Evolutionary conservation across 1,284 basidiomycete species (phyloP).

Genomic region (Austroboletus novae-zelandiae): DNA sequence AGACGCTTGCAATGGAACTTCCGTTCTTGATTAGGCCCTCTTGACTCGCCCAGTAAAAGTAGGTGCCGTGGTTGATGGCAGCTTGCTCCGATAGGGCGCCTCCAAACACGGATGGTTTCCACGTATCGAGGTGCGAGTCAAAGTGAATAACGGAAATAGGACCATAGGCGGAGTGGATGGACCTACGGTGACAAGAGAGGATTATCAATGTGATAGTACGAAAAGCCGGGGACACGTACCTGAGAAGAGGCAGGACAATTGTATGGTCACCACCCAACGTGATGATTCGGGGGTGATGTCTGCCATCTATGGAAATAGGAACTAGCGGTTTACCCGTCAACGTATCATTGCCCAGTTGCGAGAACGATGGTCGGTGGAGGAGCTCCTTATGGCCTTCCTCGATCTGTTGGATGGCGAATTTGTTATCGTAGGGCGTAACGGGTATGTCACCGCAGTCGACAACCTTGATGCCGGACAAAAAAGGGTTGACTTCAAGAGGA

Average conservation of each 20-base stretch:
- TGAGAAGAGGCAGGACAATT: conserved; percentile 59
- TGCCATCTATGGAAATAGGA: conserved; percentile 58
- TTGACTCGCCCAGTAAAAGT: conserved; percentile 76
- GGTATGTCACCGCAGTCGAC: conserved; percentile 68
- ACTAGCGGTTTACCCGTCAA: conserved; percentile 53
- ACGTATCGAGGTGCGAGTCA: conserved; percentile 74
- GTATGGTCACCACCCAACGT: conserved; percentile 81
- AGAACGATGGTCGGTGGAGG: conserved; percentile 57
- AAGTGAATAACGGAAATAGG: conserved; percentile 78
- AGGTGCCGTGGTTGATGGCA: conserved; percentile 73
- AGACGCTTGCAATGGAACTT: conserved; percentile 76
- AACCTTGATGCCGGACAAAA: conserved; percentile 56
- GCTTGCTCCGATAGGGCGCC: conserved; percentile 66
- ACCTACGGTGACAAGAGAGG: conserved; percentile 37
- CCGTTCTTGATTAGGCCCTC: conserved; percentile 76
- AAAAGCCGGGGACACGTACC: conserved; percentile 17
- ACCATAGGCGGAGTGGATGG: conserved; percentile 67
- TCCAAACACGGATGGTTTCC: conserved; percentile 71
- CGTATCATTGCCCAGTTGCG: conserved; percentile 58
- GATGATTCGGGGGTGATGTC: conserved; percentile 64
- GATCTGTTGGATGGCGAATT: conserved; percentile 70
- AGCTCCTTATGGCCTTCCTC: conserved; percentile 64
- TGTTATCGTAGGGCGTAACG: conserved; percentile 66
- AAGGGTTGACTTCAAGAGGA: conserved; percentile 69
- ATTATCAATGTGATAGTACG: conserved; percentile 3